These are phyloP conservation scores for Orbilia quercus DNA, from an alignment of 2,329 filamentous ascomycete genomes.

Conservation along the genomic window DNA sequence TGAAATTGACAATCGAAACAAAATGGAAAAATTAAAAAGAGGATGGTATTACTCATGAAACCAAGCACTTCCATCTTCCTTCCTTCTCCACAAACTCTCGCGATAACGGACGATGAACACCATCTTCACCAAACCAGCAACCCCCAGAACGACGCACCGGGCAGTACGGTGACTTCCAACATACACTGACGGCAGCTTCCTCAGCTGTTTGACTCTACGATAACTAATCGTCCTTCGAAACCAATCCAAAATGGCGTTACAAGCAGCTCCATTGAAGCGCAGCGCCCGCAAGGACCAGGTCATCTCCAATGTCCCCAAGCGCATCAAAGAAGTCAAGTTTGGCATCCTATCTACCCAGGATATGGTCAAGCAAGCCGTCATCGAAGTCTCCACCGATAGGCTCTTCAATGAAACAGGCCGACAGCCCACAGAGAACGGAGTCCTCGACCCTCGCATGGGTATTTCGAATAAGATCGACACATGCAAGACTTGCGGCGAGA, in stretches of 20 bases:
- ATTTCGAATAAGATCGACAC: slow-evolving; percentile 83
- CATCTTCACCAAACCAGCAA: slow-evolving; percentile 10
- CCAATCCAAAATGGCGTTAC: slow-evolving; percentile 41
- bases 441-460: slow-evolving; percentile 87
- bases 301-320: slow-evolving; percentile 86
- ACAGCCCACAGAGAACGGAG: slow-evolving; percentile 82
- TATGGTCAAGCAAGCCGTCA: slow-evolving; percentile 92
- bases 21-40: no score
- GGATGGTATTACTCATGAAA: slow-evolving; percentile 34
- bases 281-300: slow-evolving; percentile 81
- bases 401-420: slow-evolving; percentile 82
- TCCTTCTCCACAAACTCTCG: slow-evolving; percentile 1
- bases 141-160: slow-evolving; percentile 7
- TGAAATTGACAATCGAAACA: not conserved
- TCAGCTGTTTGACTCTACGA: not conserved
- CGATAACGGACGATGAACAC: slow-evolving; percentile 45
- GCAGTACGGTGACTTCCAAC: slow-evolving; percentile 45
- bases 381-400: slow-evolving; percentile 92
- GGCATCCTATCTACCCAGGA: slow-evolving; percentile 94
- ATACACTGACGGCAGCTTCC: not conserved
- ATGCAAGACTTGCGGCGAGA: slow-evolving; percentile 85
- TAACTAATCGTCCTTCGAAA: slow-evolving; percentile 2
- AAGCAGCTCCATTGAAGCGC: slow-evolving; percentile 57
- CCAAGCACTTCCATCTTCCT: not conserved
- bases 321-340: slow-evolving; percentile 92